A percentile compares a stretch with the other conserved stretches of the same genome.
These are phyloP conservation scores for Zychaea mexicana DNA, from an alignment of 371 early-diverging fungal genomes.

Conservation along the genomic window DNA sequence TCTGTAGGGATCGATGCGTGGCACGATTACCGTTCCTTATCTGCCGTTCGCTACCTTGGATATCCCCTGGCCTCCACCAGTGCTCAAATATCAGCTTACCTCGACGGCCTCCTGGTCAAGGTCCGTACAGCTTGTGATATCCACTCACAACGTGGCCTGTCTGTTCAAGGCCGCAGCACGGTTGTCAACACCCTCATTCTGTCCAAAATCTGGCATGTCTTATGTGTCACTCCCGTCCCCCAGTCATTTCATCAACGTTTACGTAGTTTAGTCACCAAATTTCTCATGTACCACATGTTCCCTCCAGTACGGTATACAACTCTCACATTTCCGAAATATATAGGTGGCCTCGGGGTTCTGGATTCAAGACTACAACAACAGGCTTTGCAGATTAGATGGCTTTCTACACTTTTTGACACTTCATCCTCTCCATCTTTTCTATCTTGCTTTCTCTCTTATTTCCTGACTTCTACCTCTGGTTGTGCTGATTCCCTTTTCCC, in stretches of 20 bases:
- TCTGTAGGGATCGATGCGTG: background rate
- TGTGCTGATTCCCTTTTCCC: too few species aligned
- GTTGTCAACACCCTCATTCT: slow-evolving; percentile 26
- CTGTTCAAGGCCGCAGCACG: slow-evolving; percentile 19
- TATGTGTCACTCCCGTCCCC: slow-evolving; percentile 11
- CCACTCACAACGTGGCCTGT: background rate
- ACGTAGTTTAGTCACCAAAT: background rate
- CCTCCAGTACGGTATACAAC: background rate
- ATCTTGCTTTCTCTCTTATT: too few species aligned
- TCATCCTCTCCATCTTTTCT: too few species aligned
- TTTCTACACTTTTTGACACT: too few species aligned
- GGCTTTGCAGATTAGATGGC: too few species aligned
- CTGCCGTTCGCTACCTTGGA: slow-evolving; percentile 18
- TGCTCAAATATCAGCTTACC: slow-evolving; percentile 13
- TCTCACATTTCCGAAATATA: too few species aligned
- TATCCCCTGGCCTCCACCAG: slow-evolving; percentile 16
- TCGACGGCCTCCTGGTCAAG: slow-evolving; percentile 1
- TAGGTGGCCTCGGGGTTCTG: too few species aligned
- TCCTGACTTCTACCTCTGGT: too few species aligned
- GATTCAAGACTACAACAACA: too few species aligned
- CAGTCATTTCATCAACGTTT: background rate
- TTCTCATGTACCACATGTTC: slow-evolving; percentile 12
- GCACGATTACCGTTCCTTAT: slow-evolving; percentile 8
- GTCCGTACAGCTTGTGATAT: too few species aligned
- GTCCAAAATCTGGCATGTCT: slow-evolving; percentile 27